Conservation (phyloP, 768 basidiomycete species). For the Candolleomyces eurysporus region DNA sequence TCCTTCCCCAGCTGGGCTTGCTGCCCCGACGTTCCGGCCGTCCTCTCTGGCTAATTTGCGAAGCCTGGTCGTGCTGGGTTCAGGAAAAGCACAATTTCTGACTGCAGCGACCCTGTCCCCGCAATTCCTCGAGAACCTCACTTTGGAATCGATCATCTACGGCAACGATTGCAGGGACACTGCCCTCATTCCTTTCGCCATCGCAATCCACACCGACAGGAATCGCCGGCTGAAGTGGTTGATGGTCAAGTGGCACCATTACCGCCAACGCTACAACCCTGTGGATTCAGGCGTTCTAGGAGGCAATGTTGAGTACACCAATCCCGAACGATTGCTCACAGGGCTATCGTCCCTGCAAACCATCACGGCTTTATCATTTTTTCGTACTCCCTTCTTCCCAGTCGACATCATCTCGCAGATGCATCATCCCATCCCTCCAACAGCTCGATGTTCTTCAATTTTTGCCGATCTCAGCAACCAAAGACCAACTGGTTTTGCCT, state of each 20-base stretch:
- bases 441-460: neutral
- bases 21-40: neutral
- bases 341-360: no score
- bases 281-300: no score
- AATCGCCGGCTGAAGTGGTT: neutral
- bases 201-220: neutral
- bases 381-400: neutral
- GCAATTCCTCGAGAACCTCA: neutral
- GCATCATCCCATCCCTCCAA: no score
- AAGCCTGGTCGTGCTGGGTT: neutral
- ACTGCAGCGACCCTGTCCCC: neutral
- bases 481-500: neutral
- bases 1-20: neutral
- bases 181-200: neutral
- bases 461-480: neutral
- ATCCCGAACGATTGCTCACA: no score
- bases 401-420: neutral
- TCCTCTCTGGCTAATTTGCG: neutral
- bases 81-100: neutral
- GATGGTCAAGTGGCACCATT: no score
- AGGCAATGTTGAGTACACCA: no score
- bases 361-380: neutral
- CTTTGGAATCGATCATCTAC: neutral
- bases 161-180: neutral
- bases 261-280: no score